Evolutionary conservation across 345 rosid species (phyloP), one percentile per base, ranked within the genome.

Genomic region (Camelina laxa): DNA sequence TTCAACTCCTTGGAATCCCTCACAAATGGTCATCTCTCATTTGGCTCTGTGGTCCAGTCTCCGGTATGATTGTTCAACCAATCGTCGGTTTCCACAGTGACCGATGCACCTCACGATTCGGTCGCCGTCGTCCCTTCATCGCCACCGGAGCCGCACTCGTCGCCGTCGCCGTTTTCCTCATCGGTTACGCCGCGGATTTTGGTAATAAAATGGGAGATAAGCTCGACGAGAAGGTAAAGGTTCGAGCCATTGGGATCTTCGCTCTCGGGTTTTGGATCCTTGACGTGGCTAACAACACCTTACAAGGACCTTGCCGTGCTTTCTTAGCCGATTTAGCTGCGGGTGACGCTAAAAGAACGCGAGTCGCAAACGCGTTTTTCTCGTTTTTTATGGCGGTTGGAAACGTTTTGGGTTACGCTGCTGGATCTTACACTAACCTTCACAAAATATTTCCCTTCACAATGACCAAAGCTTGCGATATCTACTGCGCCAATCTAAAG

Each of bases 21-120:
- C 97, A 94, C 83, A 80, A 79, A 33, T 90, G 96, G 96, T 87
- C 97, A 0, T 80, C 98, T 11, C 84, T 86, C 60, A 90, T 94
- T 42, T 94, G 97, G 98, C 91, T 94, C n/a, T 94, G 97, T 42
- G 97, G 98, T 6, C 98, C 98, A 13, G 30, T 94, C 72, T 91
- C 98, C 20, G 97, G 97, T 3, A 74, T 92, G 70, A 67, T 92
- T 1, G 96, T 92, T 9, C 98, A 92, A 47, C 98, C 98, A 2
- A 73, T 85, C 35, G 98, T 89, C n/a, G 98, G 98, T 9, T 90
- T 81, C 82, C 75, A 82, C 69, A 90, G 95, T 49, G 98, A 92
- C 80, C 83, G 83, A 4, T 84, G 91, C 81, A 86, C 85, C 60
- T 81, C 87, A 41, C 80, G 82, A n/a, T 85, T 86, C 66, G 96